A percentile compares a stretch with the other conserved stretches of the same genome.
Evolutionary conservation across 1,284 basidiomycete species (phyloP).

Genomic region (Waitea zeae): DNA sequence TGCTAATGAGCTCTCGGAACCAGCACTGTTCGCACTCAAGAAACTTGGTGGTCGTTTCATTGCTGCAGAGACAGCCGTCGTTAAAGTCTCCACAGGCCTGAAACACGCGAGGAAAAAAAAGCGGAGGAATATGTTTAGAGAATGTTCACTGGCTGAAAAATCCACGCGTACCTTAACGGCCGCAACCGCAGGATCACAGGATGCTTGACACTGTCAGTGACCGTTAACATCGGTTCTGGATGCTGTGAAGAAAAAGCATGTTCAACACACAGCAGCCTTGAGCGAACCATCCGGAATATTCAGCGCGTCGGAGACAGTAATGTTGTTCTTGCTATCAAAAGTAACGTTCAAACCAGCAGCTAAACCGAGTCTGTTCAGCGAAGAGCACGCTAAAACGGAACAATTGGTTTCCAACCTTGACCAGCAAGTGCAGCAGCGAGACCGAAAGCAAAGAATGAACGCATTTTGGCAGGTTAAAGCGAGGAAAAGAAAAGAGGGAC

Average conservation of each 20-base stretch:
- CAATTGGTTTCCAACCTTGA: neutral
- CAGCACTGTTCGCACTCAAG: neutral
- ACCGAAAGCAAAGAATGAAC: neutral
- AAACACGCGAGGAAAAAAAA: no score
- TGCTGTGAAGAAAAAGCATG: neutral
- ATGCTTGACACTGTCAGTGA: no score
- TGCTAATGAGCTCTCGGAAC: neutral
- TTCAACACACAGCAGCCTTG: neutral
- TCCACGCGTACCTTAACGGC: no score
- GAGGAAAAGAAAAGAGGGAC: neutral
- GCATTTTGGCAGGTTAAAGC: neutral
- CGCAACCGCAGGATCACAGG: no score
- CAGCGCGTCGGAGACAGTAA: neutral
- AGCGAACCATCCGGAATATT: no score
- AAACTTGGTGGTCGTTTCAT: neutral
- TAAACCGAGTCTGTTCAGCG: no score
- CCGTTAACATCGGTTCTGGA: no score
- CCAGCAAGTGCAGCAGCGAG: neutral
- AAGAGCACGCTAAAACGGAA: no score
- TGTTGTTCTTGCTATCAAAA: no score
- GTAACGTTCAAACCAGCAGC: no score
- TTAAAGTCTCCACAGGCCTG: neutral
- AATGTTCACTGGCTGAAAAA: no score
- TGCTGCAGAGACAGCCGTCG: neutral
- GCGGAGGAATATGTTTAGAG: neutral